These are phyloP conservation scores for Chaetoceros muelleri DNA, from an alignment of 108 stramenopile species.

Conservation along the genomic window DNA sequence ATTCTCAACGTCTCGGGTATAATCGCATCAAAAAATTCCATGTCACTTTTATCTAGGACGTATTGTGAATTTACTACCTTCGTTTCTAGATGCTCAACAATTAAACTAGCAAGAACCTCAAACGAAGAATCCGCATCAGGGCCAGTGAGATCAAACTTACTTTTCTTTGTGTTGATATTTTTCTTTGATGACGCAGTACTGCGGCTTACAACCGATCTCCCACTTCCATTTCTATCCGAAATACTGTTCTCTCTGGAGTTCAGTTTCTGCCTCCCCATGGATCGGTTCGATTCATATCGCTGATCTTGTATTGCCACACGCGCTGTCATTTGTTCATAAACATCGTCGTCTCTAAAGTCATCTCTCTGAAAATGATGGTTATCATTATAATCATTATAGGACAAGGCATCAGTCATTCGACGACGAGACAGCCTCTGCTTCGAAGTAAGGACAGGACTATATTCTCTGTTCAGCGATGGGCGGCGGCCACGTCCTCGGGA, in stretches of 20 bases:
- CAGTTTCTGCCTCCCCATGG: neutral
- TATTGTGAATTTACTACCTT: neutral
- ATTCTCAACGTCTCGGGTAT: slow-evolving; percentile 27
- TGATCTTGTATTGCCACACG: neutral
- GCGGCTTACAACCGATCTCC: neutral
- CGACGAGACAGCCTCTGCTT: neutral
- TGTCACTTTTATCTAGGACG: slow-evolving; percentile 11
- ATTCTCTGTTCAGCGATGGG: neutral
- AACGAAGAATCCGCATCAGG: neutral
- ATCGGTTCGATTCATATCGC: neutral
- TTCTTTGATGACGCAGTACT: neutral
- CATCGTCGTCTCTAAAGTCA: neutral
- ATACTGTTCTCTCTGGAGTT: neutral
- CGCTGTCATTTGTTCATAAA: neutral
- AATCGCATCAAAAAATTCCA: slow-evolving; percentile 38
- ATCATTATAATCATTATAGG: neutral
- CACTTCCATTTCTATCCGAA: neutral
- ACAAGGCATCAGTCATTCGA: neutral
- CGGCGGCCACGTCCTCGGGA: neutral
- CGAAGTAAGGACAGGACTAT: neutral
- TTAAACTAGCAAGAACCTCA: neutral
- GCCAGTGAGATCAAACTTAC: neutral
- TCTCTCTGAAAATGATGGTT: too few species aligned
- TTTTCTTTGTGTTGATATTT: neutral
- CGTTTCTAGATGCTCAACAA: neutral